Evolutionary conservation across 2,329 filamentous ascomycete genomes (phyloP).

Genomic region (Polytolypa hystricis): DNA sequence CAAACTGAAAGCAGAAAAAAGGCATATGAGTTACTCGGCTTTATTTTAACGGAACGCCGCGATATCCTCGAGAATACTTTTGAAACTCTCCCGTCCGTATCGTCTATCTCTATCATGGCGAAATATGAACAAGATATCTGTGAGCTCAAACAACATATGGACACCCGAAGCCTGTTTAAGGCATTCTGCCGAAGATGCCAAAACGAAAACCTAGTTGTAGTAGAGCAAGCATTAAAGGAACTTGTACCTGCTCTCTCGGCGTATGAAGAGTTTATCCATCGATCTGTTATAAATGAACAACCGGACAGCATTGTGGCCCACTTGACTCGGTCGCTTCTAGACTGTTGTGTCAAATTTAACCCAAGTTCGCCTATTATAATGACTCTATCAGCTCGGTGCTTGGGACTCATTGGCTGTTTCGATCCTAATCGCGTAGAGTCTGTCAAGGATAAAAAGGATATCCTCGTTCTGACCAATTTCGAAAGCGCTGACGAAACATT

Average conservation of each 20-base stretch:
- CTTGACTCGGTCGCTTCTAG: conserved; percentile 67
- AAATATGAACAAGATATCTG: conserved; percentile 57
- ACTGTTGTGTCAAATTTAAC: conserved; percentile 74
- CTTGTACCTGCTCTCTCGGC: conserved; percentile 59
- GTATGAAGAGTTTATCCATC: conserved; percentile 69
- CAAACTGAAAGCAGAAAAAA: conserved; percentile 47
- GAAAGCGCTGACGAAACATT: conserved; percentile 64
- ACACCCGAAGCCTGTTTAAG: conserved; percentile 54
- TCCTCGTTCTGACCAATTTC: conserved; percentile 83
- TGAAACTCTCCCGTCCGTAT: conserved; percentile 66
- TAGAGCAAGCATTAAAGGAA: conserved; percentile 69
- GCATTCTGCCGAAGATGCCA: conserved; percentile 63
- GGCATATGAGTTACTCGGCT: conserved; percentile 52
- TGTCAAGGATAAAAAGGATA: conserved; percentile 64
- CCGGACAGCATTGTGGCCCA: conserved; percentile 61
- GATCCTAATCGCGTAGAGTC: conserved; percentile 84
- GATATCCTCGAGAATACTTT: conserved; percentile 54
- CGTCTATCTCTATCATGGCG: conserved; percentile 56
- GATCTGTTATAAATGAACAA: conserved; percentile 70
- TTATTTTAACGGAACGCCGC: conserved; percentile 54
- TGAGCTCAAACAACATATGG: conserved; percentile 53
- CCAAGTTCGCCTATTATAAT: conserved; percentile 56
- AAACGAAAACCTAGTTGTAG: conserved; percentile 78
- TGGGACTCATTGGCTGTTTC: conserved; percentile 82
- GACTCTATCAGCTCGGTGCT: conserved; percentile 63